A percentile compares a stretch with the other conserved stretches of the same genome.
Conservation (phyloP, 208 protist genomes). For the Borovskyia barvae region DNA sequence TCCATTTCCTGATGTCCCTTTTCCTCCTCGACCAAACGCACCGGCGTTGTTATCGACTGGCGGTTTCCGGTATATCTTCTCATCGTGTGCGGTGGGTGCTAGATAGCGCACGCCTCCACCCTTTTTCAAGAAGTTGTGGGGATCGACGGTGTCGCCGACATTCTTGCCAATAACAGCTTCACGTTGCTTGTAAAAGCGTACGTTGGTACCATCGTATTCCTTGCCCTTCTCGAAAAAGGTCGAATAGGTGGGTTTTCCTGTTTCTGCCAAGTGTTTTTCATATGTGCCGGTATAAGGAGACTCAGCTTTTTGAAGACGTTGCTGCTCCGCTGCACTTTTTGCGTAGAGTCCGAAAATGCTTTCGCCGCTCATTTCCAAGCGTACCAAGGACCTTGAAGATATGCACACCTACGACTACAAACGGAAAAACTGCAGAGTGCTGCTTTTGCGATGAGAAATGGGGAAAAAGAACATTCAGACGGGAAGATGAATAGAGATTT, state of each 20-base stretch:
- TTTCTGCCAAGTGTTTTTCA: conserved; percentile 60
- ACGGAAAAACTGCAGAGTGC: too few relatives aligned
- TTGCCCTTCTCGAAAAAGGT: conserved; percentile 84
- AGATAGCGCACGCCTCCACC: conserved; percentile 57
- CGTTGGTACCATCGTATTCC: conserved; percentile 80
- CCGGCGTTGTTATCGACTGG: conserved; percentile 29
- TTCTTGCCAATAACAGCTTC: conserved; percentile 78
- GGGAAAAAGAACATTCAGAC: too few relatives aligned
- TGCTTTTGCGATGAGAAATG: too few relatives aligned
- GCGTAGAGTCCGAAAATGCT: conserved; percentile 56
- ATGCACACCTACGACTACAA: not conserved
- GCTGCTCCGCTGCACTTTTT: conserved; percentile 13
- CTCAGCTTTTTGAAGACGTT: conserved; percentile 11
- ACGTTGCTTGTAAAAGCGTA: conserved; percentile 78
- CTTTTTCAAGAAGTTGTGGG: conserved; percentile 68
- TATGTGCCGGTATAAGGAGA: conserved; percentile 66
- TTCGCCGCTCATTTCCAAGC: conserved; percentile 71
- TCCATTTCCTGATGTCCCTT: not conserved
- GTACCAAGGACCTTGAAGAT: too few relatives aligned
- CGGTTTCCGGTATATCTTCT: conserved; percentile 69
- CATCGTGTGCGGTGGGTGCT: conserved; percentile 60
- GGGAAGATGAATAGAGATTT: too few relatives aligned
- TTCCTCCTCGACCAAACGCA: not conserved
- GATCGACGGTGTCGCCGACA: conserved; percentile 68
- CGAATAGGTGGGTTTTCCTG: conserved; percentile 73